Conservation (phyloP, 257 asterid species). For the Datura wrightii region DNA sequence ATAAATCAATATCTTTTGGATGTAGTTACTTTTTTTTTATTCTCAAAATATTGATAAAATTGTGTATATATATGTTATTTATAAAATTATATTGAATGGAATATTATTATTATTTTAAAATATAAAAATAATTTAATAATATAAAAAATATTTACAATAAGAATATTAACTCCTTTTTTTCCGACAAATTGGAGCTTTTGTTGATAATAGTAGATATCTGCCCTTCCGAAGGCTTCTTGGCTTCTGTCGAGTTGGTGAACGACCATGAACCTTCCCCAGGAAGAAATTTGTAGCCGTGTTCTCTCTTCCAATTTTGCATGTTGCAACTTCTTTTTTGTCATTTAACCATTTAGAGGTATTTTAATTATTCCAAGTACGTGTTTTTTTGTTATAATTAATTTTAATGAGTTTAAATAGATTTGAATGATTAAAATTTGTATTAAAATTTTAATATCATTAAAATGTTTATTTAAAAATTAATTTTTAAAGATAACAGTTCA, state of each 20-base stretch:
- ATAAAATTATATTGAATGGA: neutral
- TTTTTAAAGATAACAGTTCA: neutral
- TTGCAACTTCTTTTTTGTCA: neutral
- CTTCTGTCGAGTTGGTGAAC: constrained; percentile 13
- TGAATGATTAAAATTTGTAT: no score
- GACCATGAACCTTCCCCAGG: neutral
- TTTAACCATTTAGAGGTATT: neutral
- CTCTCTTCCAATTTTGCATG: neutral
- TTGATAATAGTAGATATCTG: neutral
- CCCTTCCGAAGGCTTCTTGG: constrained; percentile 2
- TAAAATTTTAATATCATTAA: neutral
- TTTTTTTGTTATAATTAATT: neutral
- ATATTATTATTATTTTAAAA: neutral
- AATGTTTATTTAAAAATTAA: neutral
- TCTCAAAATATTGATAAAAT: neutral
- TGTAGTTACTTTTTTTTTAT: rapidly evolving
- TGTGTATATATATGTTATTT: rapidly evolving
- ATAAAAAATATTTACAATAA: neutral
- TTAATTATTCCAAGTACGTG: neutral
- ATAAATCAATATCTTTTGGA: neutral
- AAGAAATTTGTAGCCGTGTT: neutral
- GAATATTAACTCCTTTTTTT: neutral
- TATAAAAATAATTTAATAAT: neutral
- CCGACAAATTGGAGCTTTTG: neutral
- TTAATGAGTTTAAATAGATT: neutral